Evolutionary conservation across 495 filamentous ascomycete species (phyloP), one percentile per base, ranked within the genome.

Genomic region (Daldinia grandis): DNA sequence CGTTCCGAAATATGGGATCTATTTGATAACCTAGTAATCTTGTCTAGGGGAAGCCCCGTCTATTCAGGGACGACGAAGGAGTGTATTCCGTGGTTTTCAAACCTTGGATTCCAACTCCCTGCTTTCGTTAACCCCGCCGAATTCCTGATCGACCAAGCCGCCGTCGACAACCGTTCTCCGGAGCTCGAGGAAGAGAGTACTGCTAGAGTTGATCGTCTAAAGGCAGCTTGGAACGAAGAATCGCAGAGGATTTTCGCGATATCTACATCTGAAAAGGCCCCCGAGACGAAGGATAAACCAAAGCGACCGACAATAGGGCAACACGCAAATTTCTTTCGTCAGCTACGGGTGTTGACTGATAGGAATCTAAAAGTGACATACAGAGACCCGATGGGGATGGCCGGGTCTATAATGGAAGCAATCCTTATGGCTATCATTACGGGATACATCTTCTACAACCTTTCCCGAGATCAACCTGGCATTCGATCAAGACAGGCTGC

Each of bases 1-100:
- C 81, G 91, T 35, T 91, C 89, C 1, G 91, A 93, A 74, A 92
- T 92, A 4, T 93, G 90, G 90, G 84, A 84, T 8, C 82, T 93
- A 12, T 91, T 93, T 70, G 91, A 93, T 73, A 82, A 85, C 49
- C 81, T 92, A 10, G 81, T 92, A 14, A 77, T 93, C 6, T 73
- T 93, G 24, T 86, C 88, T 14, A 81, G 80, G 62, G 91, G 91
- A 19, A 84, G 83, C 59, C 83, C 86, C 4, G 76, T 92, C n/a
- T 93, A 90, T 71, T 88, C 86, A 54, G 91, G 91, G 1, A 76
- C 78, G 14, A 78, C 82, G 51, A 78, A 76, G 27, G 76, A 81
- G 3, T 89, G 84, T 37, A 62, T 91, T 10, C 72, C 82, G 0
- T 87, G 91, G 76, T 93, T 93, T 70, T 77, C 83, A 8, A 42